Percentiles rank a stretch among this genome's conserved stretches.
Evolutionary conservation across 495 filamentous ascomycete genomes (phyloP).

Genomic region (Neurospora africana): DNA sequence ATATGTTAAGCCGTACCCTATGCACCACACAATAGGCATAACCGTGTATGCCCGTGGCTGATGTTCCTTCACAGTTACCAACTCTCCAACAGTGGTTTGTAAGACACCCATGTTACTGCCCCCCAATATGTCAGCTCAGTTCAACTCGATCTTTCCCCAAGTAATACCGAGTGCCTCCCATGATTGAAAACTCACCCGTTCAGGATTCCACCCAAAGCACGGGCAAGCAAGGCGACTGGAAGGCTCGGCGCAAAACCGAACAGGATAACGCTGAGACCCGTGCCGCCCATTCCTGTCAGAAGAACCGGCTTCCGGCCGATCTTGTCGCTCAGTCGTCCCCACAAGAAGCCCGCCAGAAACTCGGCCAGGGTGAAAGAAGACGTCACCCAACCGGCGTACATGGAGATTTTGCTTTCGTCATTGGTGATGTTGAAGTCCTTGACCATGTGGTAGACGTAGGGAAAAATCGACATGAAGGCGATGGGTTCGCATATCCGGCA

Average conservation of each 20-base stretch:
- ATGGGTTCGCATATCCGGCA: constrained; percentile 97
- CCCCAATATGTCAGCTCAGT: constrained; percentile 22
- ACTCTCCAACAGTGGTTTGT: constrained; percentile 87
- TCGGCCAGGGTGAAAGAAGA: constrained; percentile 95
- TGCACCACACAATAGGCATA: constrained; percentile 96
- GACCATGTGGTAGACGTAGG: constrained; percentile 98
- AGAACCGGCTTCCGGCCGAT: constrained; percentile 90
- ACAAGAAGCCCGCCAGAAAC: constrained; percentile 78
- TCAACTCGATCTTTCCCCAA: background rate
- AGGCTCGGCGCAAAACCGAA: constrained; percentile 88
- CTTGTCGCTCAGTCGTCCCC: constrained; percentile 86
- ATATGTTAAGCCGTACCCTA: constrained; percentile 49
- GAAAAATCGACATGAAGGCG: constrained; percentile 99
- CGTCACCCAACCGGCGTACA: constrained; percentile 94
- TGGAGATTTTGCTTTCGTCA: constrained; percentile 67
- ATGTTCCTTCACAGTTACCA: constrained; percentile 84
- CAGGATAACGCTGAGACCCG: constrained; percentile 82
- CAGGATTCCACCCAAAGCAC: constrained; percentile 80
- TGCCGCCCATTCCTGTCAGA: constrained; percentile 76
- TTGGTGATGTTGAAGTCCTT: constrained; percentile 77
- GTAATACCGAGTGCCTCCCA: too few species aligned
- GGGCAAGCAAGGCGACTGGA: constrained; percentile 71
- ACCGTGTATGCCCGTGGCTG: constrained; percentile 88
- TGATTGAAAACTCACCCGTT: constrained; percentile 60
- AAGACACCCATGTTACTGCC: constrained; percentile 78